These are phyloP conservation scores for Lentinus polychrous DNA, from an alignment of 1,284 basidiomycete species.

Conservation along the genomic window DNA sequence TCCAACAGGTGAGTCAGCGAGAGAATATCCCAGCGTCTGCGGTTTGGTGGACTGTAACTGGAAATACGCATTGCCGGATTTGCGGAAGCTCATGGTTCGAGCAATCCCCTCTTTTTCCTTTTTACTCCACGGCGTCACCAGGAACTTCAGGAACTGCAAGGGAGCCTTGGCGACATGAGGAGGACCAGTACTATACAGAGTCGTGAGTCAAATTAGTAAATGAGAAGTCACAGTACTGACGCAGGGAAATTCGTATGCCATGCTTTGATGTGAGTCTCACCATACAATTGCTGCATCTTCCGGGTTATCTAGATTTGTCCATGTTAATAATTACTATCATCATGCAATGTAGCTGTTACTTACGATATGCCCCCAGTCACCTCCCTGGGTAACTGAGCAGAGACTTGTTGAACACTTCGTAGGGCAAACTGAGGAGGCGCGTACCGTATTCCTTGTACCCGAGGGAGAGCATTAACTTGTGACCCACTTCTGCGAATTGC, in stretches of 20 bases:
- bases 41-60: constrained; percentile 1
- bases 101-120: constrained; percentile 18
- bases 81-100: neutral
- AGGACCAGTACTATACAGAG: constrained; percentile 11
- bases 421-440: constrained; percentile 7
- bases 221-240: constrained; percentile 5
- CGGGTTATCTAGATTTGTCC: neutral
- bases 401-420: neutral
- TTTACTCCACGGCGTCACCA: constrained; percentile 21
- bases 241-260: constrained; percentile 8
- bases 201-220: neutral
- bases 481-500: constrained; percentile 17
- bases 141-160: constrained; percentile 18
- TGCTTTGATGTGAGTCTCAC: constrained; percentile 7
- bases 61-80: constrained; percentile 2
- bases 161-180: constrained; percentile 21
- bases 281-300: neutral
- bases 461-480: constrained; percentile 41
- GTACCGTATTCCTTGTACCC: constrained; percentile 42
- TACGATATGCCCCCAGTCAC: constrained; percentile 38
- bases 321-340: neutral
- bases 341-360: constrained; percentile 6
- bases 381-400: constrained; percentile 36
- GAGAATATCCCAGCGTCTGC: constrained; percentile 36
- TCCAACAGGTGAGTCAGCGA: constrained; percentile 52